Percentiles rank a stretch among this genome's conserved stretches.
Evolutionary conservation across 2,329 filamentous ascomycete genomes (phyloP).

Genomic region (Colletotrichum zoysiae): DNA sequence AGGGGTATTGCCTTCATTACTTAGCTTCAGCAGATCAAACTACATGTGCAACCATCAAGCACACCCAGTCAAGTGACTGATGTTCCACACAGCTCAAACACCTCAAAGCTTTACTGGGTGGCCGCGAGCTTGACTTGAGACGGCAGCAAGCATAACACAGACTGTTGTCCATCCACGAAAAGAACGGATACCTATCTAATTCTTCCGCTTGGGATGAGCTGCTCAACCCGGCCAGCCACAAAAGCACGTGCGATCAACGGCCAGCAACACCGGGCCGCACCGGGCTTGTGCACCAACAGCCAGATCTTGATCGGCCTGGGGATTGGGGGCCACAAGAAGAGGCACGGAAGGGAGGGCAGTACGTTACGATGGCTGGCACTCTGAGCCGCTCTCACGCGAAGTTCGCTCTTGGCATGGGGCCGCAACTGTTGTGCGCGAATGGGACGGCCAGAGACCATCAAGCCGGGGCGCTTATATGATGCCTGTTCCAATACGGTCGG

Average conservation of each 20-base stretch:
- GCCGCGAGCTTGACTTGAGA: conserved; percentile 2
- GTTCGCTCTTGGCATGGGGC: conserved; percentile 10
- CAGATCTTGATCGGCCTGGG: conserved; percentile 16
- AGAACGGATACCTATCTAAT: neutral
- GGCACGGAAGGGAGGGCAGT: conserved; percentile 1
- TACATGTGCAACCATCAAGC: neutral
- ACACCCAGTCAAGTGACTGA: neutral
- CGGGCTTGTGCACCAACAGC: conserved; percentile 16
- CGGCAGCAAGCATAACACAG: neutral
- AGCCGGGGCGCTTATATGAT: conserved; percentile 20
- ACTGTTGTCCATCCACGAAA: neutral
- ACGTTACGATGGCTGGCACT: conserved; percentile 19
- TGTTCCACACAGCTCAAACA: neutral
- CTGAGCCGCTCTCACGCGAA: conserved; percentile 10
- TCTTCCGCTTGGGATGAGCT: neutral
- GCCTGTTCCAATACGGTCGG: neutral
- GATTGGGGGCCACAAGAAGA: conserved; percentile 5
- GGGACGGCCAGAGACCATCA: neutral
- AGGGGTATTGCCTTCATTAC: neutral
- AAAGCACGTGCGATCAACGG: conserved; percentile 3
- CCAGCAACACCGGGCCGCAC: conserved; percentile 25
- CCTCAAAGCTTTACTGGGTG: neutral
- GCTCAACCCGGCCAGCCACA: conserved; percentile 12
- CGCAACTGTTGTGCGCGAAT: conserved; percentile 2
- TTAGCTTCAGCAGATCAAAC: conserved; percentile 16